A percentile compares a stretch with the other conserved stretches of the same genome.
These are phyloP conservation scores for Fusarium gaditjirri DNA, from an alignment of 2,329 filamentous ascomycete genomes.

Conservation along the genomic window DNA sequence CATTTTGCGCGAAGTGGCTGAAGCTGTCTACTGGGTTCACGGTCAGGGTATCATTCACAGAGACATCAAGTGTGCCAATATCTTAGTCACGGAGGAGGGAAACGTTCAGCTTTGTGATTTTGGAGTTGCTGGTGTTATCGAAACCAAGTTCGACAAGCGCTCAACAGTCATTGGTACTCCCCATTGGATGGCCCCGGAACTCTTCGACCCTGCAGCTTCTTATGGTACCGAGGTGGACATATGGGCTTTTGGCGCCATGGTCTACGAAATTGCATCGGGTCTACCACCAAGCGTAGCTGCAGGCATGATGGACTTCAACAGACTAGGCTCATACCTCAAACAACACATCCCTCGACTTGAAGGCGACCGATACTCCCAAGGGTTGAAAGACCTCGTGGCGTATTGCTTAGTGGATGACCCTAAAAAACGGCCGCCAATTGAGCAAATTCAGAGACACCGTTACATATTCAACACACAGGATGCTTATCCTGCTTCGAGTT, in stretches of 20 bases:
- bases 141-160: constrained; percentile 79
- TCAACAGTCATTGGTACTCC: constrained; percentile 85
- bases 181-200: constrained; percentile 88
- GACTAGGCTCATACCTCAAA: constrained; percentile 67
- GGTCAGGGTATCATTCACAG: constrained; percentile 75
- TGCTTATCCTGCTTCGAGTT: constrained; percentile 70
- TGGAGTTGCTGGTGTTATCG: constrained; percentile 81
- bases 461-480: constrained; percentile 73
- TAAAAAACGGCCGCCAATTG: constrained; percentile 73
- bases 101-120: constrained; percentile 86
- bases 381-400: constrained; percentile 75
- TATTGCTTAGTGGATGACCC: constrained; percentile 79
- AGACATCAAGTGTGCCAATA: constrained; percentile 81
- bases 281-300: constrained; percentile 75
- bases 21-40: constrained; percentile 75
- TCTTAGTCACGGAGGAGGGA: constrained; percentile 80
- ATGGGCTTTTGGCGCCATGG: constrained; percentile 85
- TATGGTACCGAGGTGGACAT: constrained; percentile 82
- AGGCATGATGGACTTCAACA: constrained; percentile 57
- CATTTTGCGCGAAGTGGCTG: constrained; percentile 73
- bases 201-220: constrained; percentile 71
- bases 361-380: constrained; percentile 75
- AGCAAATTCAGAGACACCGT: constrained; percentile 74
- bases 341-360: constrained; percentile 74
- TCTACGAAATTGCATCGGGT: constrained; percentile 84